Evolutionary conservation across 2,329 filamentous ascomycete genomes (phyloP), one percentile per base, ranked within the genome.

Genomic region (Sarocladium strictum): DNA sequence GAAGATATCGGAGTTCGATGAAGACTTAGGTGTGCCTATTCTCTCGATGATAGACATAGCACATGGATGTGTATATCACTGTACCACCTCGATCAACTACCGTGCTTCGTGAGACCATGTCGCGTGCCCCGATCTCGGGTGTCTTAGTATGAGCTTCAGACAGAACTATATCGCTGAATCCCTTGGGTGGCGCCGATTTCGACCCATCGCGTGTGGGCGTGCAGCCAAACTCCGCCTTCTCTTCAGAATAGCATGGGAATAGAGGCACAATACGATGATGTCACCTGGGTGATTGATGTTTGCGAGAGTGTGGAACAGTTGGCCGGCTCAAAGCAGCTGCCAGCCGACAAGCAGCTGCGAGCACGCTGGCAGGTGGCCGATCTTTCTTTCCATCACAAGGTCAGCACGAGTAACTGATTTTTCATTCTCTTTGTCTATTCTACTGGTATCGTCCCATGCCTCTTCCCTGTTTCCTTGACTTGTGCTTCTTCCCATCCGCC

Each of bases 31-130:
- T 14, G 47, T 33, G 47, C 47, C 35, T 23, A 32, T 19, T 58
- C 62, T 61, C 56, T 54, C 54, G 40, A 56, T 61, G 35, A n/a
- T 66, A 70, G 64, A 68, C 61, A 69, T 66, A 67, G 62, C 60
- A 58, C 57, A 63, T 64, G 61, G 63, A 63, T 61, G 67, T 71
- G 67, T 72, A 72, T 65, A 71, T 62, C 66, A 70, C 58, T 69
- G 67, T n/a, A n/a, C n/a, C n/a, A n/a, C n/a, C n/a, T n/a, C n/a
- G n/a, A n/a, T n/a, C n/a, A n/a, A n/a, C n/a, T n/a, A n/a, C n/a
- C n/a, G n/a, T n/a, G n/a, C n/a, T n/a, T n/a, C n/a, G n/a, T n/a
- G n/a, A n/a, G n/a, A n/a, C n/a, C n/a, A 33, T 9, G 9, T 33
- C 32, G 32, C 32, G 9, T 33, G 32, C 15, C 32, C 32, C 15